These are phyloP conservation scores for Mucuna pruriens DNA, from an alignment of 306 rosid species.

Conservation along the genomic window DNA sequence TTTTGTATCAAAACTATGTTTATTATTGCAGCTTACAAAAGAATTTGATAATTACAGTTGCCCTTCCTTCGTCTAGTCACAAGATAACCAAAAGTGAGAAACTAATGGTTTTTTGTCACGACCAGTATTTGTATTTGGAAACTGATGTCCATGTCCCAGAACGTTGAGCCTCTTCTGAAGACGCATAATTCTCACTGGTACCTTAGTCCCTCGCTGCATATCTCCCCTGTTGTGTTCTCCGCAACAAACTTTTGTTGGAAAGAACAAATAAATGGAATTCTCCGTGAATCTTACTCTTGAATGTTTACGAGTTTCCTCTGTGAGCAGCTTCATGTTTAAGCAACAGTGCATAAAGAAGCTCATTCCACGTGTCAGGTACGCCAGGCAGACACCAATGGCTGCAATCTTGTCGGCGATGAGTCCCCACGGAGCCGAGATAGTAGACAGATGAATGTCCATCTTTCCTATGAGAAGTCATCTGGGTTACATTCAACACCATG, in stretches of 20 bases:
- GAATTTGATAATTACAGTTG: slow-evolving; percentile 32
- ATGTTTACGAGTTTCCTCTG: slow-evolving; percentile 34
- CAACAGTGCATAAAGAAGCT: slow-evolving; percentile 71
- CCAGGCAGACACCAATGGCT: slow-evolving; percentile 99
- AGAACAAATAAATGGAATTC: not conserved
- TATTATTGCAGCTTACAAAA: slow-evolving; percentile 6
- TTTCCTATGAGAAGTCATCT: slow-evolving; percentile 72
- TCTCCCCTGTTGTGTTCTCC: not conserved
- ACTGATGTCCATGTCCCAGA: slow-evolving; percentile 4
- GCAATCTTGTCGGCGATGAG: slow-evolving; percentile 81
- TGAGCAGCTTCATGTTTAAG: slow-evolving; percentile 52
- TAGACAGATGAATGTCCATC: slow-evolving; percentile 88
- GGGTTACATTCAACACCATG: slow-evolving; percentile 64
- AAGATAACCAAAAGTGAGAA: slow-evolving; percentile 20
- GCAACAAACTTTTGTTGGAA: not conserved
- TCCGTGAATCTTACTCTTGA: slow-evolving; percentile 10
- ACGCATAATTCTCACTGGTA: not conserved
- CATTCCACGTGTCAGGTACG: slow-evolving; percentile 93
- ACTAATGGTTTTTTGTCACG: not conserved
- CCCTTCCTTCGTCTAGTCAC: slow-evolving; percentile 24
- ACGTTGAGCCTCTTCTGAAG: not conserved
- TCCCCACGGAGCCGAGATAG: slow-evolving; percentile 59
- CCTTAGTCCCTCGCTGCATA: not conserved
- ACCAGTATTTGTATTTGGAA: not conserved
- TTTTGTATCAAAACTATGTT: slow-evolving; percentile 36